Evolutionary conservation across 768 basidiomycete species (phyloP).

Genomic region (Russula brevipes): DNA sequence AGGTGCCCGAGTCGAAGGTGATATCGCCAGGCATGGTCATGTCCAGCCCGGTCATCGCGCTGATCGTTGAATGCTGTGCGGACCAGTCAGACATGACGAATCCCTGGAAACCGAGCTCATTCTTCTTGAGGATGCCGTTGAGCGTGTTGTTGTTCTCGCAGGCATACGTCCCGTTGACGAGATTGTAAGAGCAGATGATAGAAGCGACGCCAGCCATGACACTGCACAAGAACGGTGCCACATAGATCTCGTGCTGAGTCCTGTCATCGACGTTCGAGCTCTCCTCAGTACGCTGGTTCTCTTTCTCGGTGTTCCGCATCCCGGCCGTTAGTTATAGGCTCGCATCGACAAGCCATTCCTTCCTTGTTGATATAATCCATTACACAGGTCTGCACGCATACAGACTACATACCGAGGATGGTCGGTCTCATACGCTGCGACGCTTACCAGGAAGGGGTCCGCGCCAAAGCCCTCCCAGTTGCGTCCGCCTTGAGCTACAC

Average conservation of each 20-base stretch:
- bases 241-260: constrained; percentile 71
- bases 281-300: constrained; percentile 49
- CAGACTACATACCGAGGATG: constrained; percentile 76
- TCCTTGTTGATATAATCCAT: constrained; percentile 80
- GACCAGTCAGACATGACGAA: constrained; percentile 74
- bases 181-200: constrained; percentile 75
- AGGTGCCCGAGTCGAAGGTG: constrained; percentile 40
- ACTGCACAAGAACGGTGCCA: constrained; percentile 61
- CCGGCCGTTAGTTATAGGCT: background rate
- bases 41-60: constrained; percentile 59
- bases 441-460: constrained; percentile 81
- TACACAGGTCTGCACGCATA: constrained; percentile 79
- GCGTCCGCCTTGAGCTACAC: constrained; percentile 70
- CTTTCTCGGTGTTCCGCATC: constrained; percentile 51
- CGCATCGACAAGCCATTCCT: constrained; percentile 39
- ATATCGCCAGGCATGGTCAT: constrained; percentile 59
- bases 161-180: constrained; percentile 65
- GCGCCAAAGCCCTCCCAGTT: constrained; percentile 97
- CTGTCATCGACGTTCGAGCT: constrained; percentile 74
- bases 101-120: constrained; percentile 73
- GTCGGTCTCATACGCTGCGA: constrained; percentile 71
- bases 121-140: constrained; percentile 72
- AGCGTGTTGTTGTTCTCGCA: constrained; percentile 68
- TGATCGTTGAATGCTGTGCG: constrained; percentile 57
- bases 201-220: constrained; percentile 69